Evolutionary conservation across 202 grass and related monocot species (phyloP), one percentile per base, ranked within the genome.

Genomic region (Setaria viridis): DNA sequence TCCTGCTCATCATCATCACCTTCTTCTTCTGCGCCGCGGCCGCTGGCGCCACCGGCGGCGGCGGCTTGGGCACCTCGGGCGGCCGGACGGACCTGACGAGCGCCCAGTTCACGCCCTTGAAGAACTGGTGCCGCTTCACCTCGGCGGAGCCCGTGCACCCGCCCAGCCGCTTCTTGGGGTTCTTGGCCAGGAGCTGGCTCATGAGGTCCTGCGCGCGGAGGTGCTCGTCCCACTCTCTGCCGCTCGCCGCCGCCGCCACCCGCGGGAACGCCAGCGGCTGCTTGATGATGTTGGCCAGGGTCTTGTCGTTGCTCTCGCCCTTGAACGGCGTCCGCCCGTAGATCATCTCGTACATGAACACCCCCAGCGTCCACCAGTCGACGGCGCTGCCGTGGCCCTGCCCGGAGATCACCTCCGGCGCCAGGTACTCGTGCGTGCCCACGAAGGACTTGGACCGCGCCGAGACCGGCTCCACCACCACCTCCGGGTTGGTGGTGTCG

Each of bases 321-420:
- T 93, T 98, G 82, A 98, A 98, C 54, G 92, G 95, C 34, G 95
- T 98, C 33, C 80, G 82, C 13, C 92, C 95, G 58, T 98, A 90
- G 11, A 98, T 29, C 95, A 98, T 95, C 87, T 98, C 92, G 76
- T 98, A 98, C 86, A 98, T 64, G 88, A 98, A 98, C 82, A 98
- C 91, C 0, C 95, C 92, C 13, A 98, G 91, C 0, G 92, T 94
- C 95, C 95, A 98, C 95, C 95, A 98, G 85, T 98, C 95, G 33
- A 98, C 95, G 2, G 95, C 95, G 82, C 92, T 91, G 76, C 95
- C 95, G 82, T 98, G 95, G 19, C 95, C 95, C 13, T 83, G 82
- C 34, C 92, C 95, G 70, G 95, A 89, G 87, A 98, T 98, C 49
- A 98, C 95, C 86, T 97, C 92, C 53, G 94, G 94, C 55, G 94